Evolutionary conservation across 345 rosid genomes (phyloP).

Genomic region (Arabidopsis suecica): DNA sequence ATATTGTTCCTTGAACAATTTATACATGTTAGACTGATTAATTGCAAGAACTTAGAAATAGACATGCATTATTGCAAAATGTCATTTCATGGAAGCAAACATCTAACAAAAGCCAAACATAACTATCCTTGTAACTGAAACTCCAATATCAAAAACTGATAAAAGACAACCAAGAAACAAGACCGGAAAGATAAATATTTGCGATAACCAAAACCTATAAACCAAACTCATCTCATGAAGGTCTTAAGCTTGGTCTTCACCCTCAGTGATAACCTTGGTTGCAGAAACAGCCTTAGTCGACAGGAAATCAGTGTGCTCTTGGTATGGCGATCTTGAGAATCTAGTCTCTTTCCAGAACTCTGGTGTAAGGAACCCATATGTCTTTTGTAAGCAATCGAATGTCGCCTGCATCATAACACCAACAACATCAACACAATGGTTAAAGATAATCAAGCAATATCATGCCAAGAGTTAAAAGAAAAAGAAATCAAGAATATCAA

Average conservation of each 20-base stretch:
- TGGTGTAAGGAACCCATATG: slow-evolving; percentile 81
- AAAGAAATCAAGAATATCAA: background rate
- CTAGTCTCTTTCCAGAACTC: slow-evolving; percentile 78
- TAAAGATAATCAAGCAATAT: background rate
- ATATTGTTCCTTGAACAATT: no score
- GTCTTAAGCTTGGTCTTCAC: slow-evolving; percentile 29
- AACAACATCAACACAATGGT: background rate
- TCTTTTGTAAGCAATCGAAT: slow-evolving; percentile 69
- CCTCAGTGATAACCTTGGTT: background rate
- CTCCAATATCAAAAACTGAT: background rate
- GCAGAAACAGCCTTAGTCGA: slow-evolving; percentile 31
- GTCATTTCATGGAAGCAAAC: background rate
- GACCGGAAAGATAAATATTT: background rate
- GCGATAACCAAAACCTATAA: slow-evolving; percentile 4
- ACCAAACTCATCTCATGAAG: background rate
- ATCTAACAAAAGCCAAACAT: background rate
- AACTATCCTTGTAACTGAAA: background rate
- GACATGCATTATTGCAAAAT: background rate
- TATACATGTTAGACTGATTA: no score
- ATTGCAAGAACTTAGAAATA: background rate
- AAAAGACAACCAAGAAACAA: background rate
- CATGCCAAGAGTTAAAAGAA: background rate
- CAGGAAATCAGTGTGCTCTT: slow-evolving; percentile 62
- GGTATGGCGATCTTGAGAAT: slow-evolving; percentile 63
- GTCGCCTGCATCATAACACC: slow-evolving; percentile 51